These are phyloP conservation scores for Colletotrichum sp. DNA, from an alignment of 2,329 filamentous ascomycete species.

Conservation along the genomic window DNA sequence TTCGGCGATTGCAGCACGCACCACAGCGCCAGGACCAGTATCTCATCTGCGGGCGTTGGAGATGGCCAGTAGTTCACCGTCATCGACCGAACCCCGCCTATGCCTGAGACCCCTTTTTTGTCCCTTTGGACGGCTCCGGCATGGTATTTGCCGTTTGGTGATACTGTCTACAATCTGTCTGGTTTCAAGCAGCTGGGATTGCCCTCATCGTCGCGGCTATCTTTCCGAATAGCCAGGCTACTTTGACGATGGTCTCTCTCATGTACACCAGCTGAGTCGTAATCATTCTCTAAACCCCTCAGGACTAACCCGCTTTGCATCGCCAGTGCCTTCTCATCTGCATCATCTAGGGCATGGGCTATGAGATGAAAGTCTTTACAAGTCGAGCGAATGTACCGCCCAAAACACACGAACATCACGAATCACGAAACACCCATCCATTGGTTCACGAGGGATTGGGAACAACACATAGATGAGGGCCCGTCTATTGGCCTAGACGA, in stretches of 20 bases:
- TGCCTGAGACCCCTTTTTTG: background rate
- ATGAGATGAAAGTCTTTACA: background rate
- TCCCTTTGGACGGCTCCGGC: background rate
- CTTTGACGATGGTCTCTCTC: background rate
- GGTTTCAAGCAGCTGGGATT: background rate
- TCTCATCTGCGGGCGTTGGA: background rate
- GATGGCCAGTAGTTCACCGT: background rate
- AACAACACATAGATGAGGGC: background rate
- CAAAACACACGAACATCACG: background rate
- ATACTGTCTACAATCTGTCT: background rate
- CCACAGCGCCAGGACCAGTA: background rate
- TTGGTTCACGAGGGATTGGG: fast-evolving
- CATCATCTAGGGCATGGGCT: background rate
- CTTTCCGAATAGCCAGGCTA: background rate
- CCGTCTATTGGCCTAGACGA: background rate
- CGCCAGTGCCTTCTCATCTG: background rate
- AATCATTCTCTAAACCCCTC: background rate
- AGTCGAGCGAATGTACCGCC: background rate
- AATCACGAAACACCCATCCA: background rate
- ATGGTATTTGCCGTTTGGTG: background rate
- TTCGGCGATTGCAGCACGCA: background rate
- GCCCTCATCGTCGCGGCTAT: background rate
- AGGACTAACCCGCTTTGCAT: background rate
- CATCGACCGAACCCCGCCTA: background rate
- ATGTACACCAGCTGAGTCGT: background rate